phyloP scores from a whole-genome alignment of 108 stramenopile species.

The Pseudonitzschia pungens region DNA sequence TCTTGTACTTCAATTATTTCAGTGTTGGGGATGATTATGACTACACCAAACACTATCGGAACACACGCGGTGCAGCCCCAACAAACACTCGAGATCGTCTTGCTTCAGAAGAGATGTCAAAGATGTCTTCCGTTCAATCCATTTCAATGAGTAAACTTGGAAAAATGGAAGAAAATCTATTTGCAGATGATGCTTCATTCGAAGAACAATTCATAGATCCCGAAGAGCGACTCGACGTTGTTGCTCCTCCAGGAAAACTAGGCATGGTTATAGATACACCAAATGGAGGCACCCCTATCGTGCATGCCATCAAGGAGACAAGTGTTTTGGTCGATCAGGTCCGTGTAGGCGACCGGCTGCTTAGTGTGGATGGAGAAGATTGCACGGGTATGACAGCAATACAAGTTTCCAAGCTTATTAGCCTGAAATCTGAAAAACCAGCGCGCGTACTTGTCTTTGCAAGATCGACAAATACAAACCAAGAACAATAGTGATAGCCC shows the following conservation, averaged over 20 bases:
- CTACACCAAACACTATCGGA: slow-evolving; percentile 49
- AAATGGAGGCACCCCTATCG: slow-evolving; percentile 66
- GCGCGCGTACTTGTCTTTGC: slow-evolving; percentile 48
- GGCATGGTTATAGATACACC: slow-evolving; percentile 90
- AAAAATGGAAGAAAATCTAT: slow-evolving; percentile 42
- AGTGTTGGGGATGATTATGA: slow-evolving; percentile 62
- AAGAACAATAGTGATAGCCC: neutral
- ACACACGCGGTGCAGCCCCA: slow-evolving; percentile 10
- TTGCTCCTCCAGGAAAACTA: slow-evolving; percentile 71
- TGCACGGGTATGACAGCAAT: slow-evolving; percentile 79
- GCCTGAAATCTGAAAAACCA: slow-evolving; percentile 46
- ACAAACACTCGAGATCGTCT: slow-evolving; percentile 17
- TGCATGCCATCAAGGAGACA: slow-evolving; percentile 83
- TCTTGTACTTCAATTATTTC: neutral
- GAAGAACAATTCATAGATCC: slow-evolving; percentile 54
- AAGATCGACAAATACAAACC: slow-evolving; percentile 20
- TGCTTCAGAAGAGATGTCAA: slow-evolving; percentile 32
- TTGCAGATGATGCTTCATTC: slow-evolving; percentile 62
- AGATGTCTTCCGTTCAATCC: slow-evolving; percentile 23
- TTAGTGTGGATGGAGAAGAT: slow-evolving; percentile 82
- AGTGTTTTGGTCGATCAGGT: slow-evolving; percentile 70
- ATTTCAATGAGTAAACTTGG: slow-evolving; percentile 27
- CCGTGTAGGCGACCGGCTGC: slow-evolving; percentile 68
- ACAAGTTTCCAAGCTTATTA: slow-evolving; percentile 77
- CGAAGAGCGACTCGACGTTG: slow-evolving; percentile 50